Base-by-base conservation (phyloP, 805 yeast species). In the Pichia nakasei region DNA sequence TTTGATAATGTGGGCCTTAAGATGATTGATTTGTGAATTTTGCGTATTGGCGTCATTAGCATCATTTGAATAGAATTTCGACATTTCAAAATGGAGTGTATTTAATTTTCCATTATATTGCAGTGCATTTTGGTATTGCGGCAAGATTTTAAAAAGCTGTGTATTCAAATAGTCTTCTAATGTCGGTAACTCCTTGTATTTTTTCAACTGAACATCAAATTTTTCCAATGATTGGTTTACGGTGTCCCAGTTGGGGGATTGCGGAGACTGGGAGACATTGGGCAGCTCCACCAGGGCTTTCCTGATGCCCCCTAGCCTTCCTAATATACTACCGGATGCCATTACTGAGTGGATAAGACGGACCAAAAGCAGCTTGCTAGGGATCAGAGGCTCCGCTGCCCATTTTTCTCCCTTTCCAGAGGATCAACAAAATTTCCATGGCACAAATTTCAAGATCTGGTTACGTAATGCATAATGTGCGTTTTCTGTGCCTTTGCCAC, bases 1-100 rank as follows among this genome's bases (percentile, higher is more conserved):
- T 27, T 36, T 41, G 19, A 41, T 38, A 15, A 48, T 39, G 13
- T 46, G 19, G 2, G 44, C 42, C 19, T 32, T 32, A 7, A 32
- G 11, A 17, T 18, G 35, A 29, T 29, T 29, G 2, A 29, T 29
- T 13, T 29, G 12, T 2, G 32, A 29, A 12, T 8, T 27, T 12
- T 27, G 6, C 15, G 3, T 3, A 27, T 15, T n/a, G 2, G 3
- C 32, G 3, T 27, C 32, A 8, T 5, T 3, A 13, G 6, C 32
- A 8, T 27, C 32, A 5, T 27, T 27, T 13, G 15, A 12, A 29
- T 29, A 29, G 15, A 29, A 29, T 29, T 29, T 29, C 7, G 32
- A 29, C 32, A 29, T 29, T 29, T 29, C 15, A 8, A 11, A 24
- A 24, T 24, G 11, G 7, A 24, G 27, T 8, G 11, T 11, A 8